Percentiles rank a stretch among this genome's conserved stretches.
Conservation (phyloP, 352 stramenopile genomes). For the Globisporangium nodosum region DNA sequence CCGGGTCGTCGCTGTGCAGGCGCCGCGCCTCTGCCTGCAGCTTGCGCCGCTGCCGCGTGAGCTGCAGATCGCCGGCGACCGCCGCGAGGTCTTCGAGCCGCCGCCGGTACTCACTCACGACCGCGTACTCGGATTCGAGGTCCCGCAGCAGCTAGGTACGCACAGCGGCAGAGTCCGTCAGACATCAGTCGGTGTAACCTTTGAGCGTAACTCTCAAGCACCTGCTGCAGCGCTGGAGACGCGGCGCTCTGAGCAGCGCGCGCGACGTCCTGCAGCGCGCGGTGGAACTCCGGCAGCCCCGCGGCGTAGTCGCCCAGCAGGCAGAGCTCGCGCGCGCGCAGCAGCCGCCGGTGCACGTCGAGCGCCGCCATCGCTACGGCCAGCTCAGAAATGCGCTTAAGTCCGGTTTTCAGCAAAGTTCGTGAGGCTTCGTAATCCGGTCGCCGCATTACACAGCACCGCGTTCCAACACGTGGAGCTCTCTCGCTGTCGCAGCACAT, state of each 20-base stretch:
- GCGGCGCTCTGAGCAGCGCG: conserved; percentile 16
- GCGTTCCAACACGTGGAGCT: too few relatives aligned
- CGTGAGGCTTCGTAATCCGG: too few relatives aligned
- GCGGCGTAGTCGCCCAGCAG: conserved; percentile 55
- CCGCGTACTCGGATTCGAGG: conserved; percentile 41
- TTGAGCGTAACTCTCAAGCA: conserved; percentile 8
- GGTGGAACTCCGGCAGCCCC: conserved; percentile 36
- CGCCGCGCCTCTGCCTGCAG: conserved; percentile 5
- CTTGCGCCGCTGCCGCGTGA: conserved; percentile 18
- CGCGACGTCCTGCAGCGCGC: conserved; percentile 28
- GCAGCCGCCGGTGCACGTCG: conserved; percentile 22
- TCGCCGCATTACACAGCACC: too few relatives aligned
- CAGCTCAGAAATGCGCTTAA: too few relatives aligned
- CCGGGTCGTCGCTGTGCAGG: conserved; percentile 11
- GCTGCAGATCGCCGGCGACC: conserved; percentile 20
- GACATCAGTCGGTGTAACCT: neutral
- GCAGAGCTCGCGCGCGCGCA: conserved; percentile 59
- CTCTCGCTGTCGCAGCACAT: too few relatives aligned
- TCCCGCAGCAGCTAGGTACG: conserved; percentile 23
- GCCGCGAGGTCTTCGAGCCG: conserved; percentile 31
- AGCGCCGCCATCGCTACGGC: neutral
- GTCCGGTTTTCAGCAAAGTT: too few relatives aligned
- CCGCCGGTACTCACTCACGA: conserved; percentile 40
- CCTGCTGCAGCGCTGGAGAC: conserved; percentile 27
- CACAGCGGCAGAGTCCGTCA: neutral